Base-by-base conservation (phyloP, 2,329 filamentous ascomycete genomes). In the Laburnicola sp. region DNA sequence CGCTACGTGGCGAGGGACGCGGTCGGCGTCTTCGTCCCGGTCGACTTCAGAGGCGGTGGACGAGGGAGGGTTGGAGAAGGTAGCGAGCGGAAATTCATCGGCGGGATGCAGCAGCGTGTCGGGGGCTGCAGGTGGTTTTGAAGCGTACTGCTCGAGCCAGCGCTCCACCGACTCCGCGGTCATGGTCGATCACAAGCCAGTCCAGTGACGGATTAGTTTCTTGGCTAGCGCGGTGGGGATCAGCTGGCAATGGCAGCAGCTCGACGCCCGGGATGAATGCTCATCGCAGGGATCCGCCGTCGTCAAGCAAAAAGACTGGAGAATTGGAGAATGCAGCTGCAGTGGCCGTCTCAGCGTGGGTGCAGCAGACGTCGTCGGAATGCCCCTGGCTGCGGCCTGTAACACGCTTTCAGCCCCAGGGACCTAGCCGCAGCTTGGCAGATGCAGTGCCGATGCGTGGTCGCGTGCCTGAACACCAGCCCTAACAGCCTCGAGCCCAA, bases 71-170 rank as follows among this genome's bases (percentile, higher is more conserved):
- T 64, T 70, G 36, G 68, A 68, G 41, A 72, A 43, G 16, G 70
- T 72, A 21, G 62, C 58, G 26, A 73, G 60, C 40, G 70, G 69
- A 41, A 73, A 72, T 38, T 65, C 70, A 67, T 73, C 68, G 45
- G 68, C 67, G 30, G 69, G 68, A 51, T 69, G 69, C 54, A 60
- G 68, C 53, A 62, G 61, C 39, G 62, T 56, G 50, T 65, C 63
- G 45, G 63, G 54, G 36, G 53, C 50, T 37, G 53, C 54, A 11
- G 53, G 59, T 44, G 52, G 51, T 60, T 57, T 56, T 61, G 63
- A 55, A 53, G 57, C 55, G 36, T 65, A 56, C 50, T 68, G 54
- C 48, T 66, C 57, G 22, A 72, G 64, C 70, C 69, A 72, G 55
- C 66, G 63, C 50, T 61, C 56, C 47, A 71, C 64, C 50, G 56